Evolutionary conservation across 306 rosid species (phyloP).

Genomic region (Rubus idaeus): DNA sequence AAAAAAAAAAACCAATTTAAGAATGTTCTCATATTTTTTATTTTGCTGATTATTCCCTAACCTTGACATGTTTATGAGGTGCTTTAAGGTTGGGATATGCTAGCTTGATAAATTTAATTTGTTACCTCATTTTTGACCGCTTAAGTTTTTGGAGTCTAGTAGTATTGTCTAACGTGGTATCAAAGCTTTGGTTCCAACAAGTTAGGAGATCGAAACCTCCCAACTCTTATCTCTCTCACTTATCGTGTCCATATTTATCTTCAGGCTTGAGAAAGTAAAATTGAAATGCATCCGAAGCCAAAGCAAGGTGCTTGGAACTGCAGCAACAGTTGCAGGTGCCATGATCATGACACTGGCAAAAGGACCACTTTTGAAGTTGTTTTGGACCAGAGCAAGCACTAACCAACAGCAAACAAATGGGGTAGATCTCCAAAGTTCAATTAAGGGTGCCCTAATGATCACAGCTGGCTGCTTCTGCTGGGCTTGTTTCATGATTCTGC

Average conservation of each 20-base stretch:
- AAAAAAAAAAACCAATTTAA: neutral
- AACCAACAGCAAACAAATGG: conserved; percentile 5
- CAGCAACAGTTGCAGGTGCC: conserved; percentile 81
- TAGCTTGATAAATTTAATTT: neutral
- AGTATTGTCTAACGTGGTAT: neutral
- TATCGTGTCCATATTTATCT: neutral
- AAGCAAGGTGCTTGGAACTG: conserved; percentile 78
- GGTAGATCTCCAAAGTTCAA: conserved; percentile 43
- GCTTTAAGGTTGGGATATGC: neutral
- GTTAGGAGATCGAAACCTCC: neutral
- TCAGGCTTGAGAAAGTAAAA: conserved; percentile 69
- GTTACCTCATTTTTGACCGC: neutral
- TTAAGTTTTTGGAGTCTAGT: neutral
- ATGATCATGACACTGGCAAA: conserved; percentile 78
- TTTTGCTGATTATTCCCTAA: neutral
- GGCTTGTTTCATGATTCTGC: conserved; percentile 76
- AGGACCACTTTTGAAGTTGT: conserved; percentile 64
- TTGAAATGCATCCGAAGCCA: conserved; percentile 60
- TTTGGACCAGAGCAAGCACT: conserved; percentile 37
- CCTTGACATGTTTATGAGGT: neutral
- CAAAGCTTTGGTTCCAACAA: neutral
- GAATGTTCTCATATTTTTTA: neutral
- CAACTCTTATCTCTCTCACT: neutral
- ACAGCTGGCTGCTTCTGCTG: conserved; percentile 71
- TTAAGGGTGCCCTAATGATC: conserved; percentile 69